Base-by-base conservation (phyloP, 2,329 filamentous ascomycete species). In the Botrytis fragariae region DNA sequence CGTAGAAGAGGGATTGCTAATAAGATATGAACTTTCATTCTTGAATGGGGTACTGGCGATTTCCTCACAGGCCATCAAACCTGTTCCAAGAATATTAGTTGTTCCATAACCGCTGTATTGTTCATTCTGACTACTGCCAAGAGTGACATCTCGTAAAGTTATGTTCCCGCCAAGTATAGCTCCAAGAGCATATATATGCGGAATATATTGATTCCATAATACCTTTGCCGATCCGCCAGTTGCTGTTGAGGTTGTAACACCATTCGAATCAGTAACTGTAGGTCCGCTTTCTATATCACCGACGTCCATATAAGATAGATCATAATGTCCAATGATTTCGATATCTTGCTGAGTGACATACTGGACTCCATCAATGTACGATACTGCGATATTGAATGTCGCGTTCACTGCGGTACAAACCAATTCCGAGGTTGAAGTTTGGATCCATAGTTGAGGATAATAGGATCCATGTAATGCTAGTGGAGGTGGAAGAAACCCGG, bases 321-420 rank as follows among this genome's bases (percentile, higher is more conserved):
- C n/a, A 64, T 64, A 64, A 29, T 32, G 16, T 39, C 61, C 61
- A 45, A 64, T 44, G 1, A 32, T 16, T 14, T 44, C 18, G 6
- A 64, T 32, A 16, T 48, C 22, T 37, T 48, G 29, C 29, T 70
- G 68, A 22, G 57, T 61, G 29, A 37, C n/a, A 63, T 32, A 67
- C 59, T 42, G 65, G 25, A 18, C 69, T 25, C 59, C 72, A 35
- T 72, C 54, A 0, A 72, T 25, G 32, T 61, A 77, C 35, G 75
- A 67, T 51, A 72, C 72, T 10, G 68, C 75, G 16, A 77, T 67
- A 10, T 74, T 64, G 70, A 74, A 77, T 12, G 75, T 73, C 18
- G 75, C 68, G 20, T 77, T 77, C 8, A 67, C 71, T 39, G 73
- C 35, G 35, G 60, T 67, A 54, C 76, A 77, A 8, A 76, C 61